Evolutionary conservation across 495 filamentous ascomycete species (phyloP), one percentile per base, ranked within the genome.

Genomic region (Penicillium antarcticum): DNA sequence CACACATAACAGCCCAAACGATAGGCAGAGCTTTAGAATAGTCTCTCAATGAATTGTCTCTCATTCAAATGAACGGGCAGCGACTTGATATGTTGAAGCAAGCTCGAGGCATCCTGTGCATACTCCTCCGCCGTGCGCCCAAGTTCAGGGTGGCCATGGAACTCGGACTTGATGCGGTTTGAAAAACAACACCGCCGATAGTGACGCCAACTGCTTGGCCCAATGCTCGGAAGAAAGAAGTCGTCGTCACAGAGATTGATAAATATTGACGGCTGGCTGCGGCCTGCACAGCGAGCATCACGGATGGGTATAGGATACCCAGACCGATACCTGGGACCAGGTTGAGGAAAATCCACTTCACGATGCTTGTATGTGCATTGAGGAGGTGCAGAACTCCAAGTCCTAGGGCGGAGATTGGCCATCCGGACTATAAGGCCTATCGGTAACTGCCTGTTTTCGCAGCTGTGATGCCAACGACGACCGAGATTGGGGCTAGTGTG

Each of bases 141-240:
- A 3, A 23, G 21, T 5, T 23, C 21, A 5, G 21, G 21, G 5
- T 23, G 21, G 5, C 21, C 5, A 5, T 23, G 21, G 21, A 23
- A 23, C 21, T 23, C 21, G 21, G 21, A 2, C 24, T 49, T 52
- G 35, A 60, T 55, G n/a, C 40, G 52, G 17, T 55, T 55, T 24
- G 52, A 14, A 60, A 60, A 1, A 75, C 61, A 9, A 67, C 69
- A 17, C 74, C 71, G 6, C 75, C 76, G 29, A 78, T 59, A 3
- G 74, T 71, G 8, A 78, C 68, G 4, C 76, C 75, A 14, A 78
- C 19, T 3, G 66, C 62, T 37, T 75, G 70, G n/a, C 76, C 76
- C 24, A 74, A 49, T 2, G 60, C 62, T 3, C 76, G 70, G 45
- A 74, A 58, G 61, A 78, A 77, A 7, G 61, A 61, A 39, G 66